These are phyloP conservation scores for Gaultheria prostrata DNA, from an alignment of 148 eudicot genomes.

Conservation along the genomic window DNA sequence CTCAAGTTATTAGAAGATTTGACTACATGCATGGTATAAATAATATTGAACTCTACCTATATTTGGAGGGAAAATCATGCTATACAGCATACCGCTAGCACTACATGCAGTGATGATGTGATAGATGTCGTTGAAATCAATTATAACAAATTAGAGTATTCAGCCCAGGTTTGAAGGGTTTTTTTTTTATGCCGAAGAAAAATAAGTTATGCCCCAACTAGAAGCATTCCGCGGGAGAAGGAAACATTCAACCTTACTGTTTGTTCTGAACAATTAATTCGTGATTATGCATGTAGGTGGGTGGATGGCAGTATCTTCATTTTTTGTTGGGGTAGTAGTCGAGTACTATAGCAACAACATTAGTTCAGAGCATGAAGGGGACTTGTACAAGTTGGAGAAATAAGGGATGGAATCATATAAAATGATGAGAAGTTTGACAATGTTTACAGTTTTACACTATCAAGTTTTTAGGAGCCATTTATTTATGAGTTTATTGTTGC, in stretches of 20 bases:
- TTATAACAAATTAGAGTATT: not conserved
- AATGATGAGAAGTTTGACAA: not conserved
- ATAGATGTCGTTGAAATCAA: not conserved
- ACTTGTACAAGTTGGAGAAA: constrained; percentile 6
- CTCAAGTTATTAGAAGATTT: not conserved
- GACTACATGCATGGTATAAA: not conserved
- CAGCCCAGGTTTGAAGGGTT: not conserved
- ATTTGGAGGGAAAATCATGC: not conserved
- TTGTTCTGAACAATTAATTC: not conserved
- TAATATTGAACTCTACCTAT: not conserved
- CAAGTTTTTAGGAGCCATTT: not conserved
- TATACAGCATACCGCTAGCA: not conserved
- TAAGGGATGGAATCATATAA: not conserved
- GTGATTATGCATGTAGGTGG: not conserved
- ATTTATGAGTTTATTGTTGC: not conserved
- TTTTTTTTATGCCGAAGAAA: not conserved
- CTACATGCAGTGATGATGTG: not conserved
- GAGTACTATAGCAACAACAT: not conserved
- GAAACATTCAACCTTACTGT: not conserved
- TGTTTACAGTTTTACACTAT: not conserved
- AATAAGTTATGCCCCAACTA: not conserved
- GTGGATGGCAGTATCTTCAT: not conserved
- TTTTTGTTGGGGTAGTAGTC: not conserved
- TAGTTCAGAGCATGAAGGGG: not conserved
- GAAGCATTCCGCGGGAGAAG: not conserved